These are phyloP conservation scores for Calonectria hawksworthii DNA, from an alignment of 2,329 filamentous ascomycete genomes.

Conservation along the genomic window DNA sequence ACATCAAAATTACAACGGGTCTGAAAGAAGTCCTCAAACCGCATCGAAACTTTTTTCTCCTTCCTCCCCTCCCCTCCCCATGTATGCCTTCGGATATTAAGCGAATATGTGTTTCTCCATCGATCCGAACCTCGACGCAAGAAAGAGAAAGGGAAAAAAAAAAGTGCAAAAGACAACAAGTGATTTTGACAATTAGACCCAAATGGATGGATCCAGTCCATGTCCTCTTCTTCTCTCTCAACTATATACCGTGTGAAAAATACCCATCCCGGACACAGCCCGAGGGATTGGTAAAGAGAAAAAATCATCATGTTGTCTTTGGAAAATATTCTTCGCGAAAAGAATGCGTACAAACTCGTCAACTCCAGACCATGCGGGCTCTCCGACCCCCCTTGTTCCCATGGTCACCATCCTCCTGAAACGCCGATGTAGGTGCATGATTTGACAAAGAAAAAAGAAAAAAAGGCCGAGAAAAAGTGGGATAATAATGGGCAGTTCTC, in stretches of 20 bases:
- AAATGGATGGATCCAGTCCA: neutral
- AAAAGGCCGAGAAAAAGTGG: neutral
- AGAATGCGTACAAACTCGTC: slow-evolving; percentile 32
- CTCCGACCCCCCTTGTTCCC: slow-evolving; percentile 28
- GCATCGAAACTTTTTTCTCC: slow-evolving; percentile 32
- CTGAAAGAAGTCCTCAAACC: slow-evolving; percentile 31
- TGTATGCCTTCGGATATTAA: slow-evolving; percentile 27
- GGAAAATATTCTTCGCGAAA: slow-evolving; percentile 25
- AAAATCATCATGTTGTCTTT: neutral
- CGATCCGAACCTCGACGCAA: neutral
- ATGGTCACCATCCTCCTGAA: slow-evolving; percentile 35
- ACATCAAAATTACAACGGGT: slow-evolving; percentile 11
- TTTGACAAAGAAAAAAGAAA: slow-evolving; percentile 27
- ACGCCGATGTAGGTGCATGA: slow-evolving; percentile 42
- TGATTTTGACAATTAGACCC: neutral
- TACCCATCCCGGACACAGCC: neutral
- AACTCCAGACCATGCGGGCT: slow-evolving; percentile 45
- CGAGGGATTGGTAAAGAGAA: neutral
- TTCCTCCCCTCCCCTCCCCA: slow-evolving; percentile 24
- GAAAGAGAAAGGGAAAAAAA: slow-evolving; percentile 1
- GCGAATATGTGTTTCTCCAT: slow-evolving; percentile 25
- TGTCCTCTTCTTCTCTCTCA: neutral
- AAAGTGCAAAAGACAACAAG: slow-evolving; percentile 2
- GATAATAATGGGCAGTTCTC: neutral
- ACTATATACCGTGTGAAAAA: slow-evolving; percentile 23